Base-by-base conservation (phyloP, 1,284 basidiomycete species). In the Vanrija sp. region DNA sequence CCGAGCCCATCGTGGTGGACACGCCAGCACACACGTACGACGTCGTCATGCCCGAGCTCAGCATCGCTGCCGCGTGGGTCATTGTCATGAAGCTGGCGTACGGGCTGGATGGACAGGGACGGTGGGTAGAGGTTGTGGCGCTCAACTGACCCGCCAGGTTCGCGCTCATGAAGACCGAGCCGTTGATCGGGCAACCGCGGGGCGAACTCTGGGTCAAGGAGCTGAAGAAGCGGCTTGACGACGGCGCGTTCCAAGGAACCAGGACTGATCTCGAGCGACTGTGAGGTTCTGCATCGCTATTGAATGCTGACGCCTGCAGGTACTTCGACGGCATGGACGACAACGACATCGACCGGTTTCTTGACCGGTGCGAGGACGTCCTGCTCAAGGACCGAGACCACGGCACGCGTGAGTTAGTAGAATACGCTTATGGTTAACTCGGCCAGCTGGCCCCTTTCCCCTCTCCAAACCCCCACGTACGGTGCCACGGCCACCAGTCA, bases 61-160 rank as follows among this genome's bases (percentile, higher is more conserved):
- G 83, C 6, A 76, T 94, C 21, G 76, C 84, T 46, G 84, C 84
- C 1, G 80, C 80, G 7, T 82, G 83, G 51, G 79, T 92, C 16
- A 79, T 92, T 5, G 83, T 86, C 28, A 79, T 92, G 69, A 93
- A 92, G 75, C 79, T 93, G 78, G 81, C 86, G 10, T 92, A 93
- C 66, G 90, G 91, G 1, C 71, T 93, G 28, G 89, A 92, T 71
- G 88, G 84, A n/a, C 76, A 74, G 57, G 60, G 68, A 47, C 82
- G 87, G 87, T 85, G 63, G 50, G 78, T 70, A 23, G 21, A 5
- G 5, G 29, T 16, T 5, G 25, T 8, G 3, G 4, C 14, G 57
- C 54, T 46, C 50, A 51, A 42, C 43, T 55, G 40, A 55, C 29
- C 34, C 34, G 46, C 38, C 51, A 63, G 55, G 43, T 25, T 53